Conservation (phyloP, 169 alveolate genomes). For the Plasmodium billcollinsi region DNA sequence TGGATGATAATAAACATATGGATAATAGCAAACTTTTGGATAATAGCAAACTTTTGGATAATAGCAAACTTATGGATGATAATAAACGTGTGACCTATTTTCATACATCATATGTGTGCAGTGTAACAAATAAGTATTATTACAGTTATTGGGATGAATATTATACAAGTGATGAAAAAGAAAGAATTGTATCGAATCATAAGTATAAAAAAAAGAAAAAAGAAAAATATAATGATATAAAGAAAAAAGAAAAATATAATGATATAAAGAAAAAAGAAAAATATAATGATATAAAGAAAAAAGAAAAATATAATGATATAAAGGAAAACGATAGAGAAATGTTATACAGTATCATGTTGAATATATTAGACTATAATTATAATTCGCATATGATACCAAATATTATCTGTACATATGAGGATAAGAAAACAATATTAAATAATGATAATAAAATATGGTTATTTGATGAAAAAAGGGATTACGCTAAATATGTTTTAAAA, state of each 20-base stretch:
- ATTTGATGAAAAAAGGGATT: background rate
- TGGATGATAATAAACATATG: no score
- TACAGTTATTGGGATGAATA: background rate
- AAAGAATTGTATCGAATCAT: background rate
- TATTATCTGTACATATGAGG: slow-evolving; percentile 13
- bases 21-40: no score
- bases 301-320: background rate
- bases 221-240: background rate
- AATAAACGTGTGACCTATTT: no score
- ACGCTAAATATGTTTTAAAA: background rate
- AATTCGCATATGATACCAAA: slow-evolving; percentile 50
- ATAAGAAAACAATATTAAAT: slow-evolving; percentile 3
- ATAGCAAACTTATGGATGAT: no score
- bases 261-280: slow-evolving; percentile 1
- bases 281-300: background rate
- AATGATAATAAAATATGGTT: background rate
- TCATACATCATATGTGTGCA: no score
- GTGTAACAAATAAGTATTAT: background rate
- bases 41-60: no score
- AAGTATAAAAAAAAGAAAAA: background rate
- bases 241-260: background rate
- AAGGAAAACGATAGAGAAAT: background rate
- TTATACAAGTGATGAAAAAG: background rate
- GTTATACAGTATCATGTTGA: no score
- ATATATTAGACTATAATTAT: slow-evolving; percentile 13